Percentiles rank a stretch among this genome's conserved stretches.
Conservation (phyloP, 2,329 filamentous ascomycete species). For the Lanzia echinophila region DNA sequence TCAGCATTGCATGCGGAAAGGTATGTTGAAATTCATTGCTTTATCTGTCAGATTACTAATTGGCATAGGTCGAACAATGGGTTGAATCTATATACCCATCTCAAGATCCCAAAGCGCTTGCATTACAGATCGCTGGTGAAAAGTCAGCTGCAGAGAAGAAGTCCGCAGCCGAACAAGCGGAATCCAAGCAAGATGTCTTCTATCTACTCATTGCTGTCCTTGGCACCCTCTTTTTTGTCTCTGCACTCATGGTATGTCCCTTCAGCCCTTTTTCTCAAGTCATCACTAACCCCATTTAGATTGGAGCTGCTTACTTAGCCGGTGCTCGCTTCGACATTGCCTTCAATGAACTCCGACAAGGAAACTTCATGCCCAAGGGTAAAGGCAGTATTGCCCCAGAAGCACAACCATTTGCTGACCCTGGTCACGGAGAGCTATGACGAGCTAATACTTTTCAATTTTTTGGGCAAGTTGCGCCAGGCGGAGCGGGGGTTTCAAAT, state of each 20-base stretch:
- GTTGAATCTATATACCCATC: constrained; percentile 89
- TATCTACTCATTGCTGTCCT: constrained; percentile 63
- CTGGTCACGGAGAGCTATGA: no score
- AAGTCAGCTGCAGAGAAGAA: constrained; percentile 33
- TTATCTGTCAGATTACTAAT: constrained; percentile 32
- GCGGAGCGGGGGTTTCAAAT: no score
- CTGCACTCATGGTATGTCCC: constrained; percentile 65
- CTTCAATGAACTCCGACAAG: constrained; percentile 45
- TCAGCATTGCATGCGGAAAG: constrained; percentile 84
- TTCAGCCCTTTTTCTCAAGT: constrained; percentile 12
- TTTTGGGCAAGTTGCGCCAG: no score
- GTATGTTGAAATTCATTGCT: constrained; percentile 38
- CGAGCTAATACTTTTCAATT: no score
- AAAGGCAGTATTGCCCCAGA: no score
- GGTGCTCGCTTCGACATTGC: constrained; percentile 78
- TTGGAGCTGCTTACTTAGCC: constrained; percentile 69
- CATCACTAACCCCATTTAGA: constrained; percentile 41
- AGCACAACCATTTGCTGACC: no score
- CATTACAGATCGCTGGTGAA: constrained; percentile 29
- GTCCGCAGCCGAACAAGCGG: constrained; percentile 44
- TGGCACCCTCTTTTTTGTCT: constrained; percentile 62
- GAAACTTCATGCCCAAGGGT: constrained; percentile 33
- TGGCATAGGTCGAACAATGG: constrained; percentile 65
- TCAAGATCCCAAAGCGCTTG: constrained; percentile 61
- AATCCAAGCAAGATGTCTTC: constrained; percentile 49